Evolutionary conservation across 2,329 filamentous ascomycete genomes (phyloP).

Genomic region (Aspergillus pseudoterreus): DNA sequence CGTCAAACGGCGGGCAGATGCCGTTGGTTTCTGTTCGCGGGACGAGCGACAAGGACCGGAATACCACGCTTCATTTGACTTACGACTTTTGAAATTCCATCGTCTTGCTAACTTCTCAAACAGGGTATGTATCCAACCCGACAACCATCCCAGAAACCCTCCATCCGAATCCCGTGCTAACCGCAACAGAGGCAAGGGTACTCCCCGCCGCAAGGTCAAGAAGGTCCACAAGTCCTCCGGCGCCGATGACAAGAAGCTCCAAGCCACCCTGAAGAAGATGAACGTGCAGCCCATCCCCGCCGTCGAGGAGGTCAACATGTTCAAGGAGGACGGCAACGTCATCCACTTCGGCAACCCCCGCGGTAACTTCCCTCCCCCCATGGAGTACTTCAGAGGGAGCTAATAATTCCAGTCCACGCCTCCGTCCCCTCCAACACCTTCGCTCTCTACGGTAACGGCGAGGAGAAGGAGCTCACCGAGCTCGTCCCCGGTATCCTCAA

Average conservation of each 20-base stretch:
- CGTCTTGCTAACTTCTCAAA: too few species aligned
- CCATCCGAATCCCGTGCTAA: background rate
- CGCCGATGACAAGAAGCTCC: conserved; percentile 99
- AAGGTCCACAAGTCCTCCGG: conserved; percentile 89
- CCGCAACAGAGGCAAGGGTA: conserved; percentile 80
- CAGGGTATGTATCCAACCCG: background rate
- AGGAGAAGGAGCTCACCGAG: conserved; percentile 99
- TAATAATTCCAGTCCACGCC: conserved; percentile 70
- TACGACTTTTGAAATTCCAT: background rate
- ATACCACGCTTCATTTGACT: too few species aligned
- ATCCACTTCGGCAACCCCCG: conserved; percentile 98
- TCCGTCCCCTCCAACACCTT: conserved; percentile 98
- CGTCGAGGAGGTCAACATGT: conserved; percentile 99
- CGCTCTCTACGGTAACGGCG: conserved; percentile 96
- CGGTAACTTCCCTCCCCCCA: conserved; percentile 61
- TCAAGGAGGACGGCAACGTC: conserved; percentile 99
- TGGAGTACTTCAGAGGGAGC: background rate
- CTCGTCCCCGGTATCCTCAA: conserved; percentile 98
- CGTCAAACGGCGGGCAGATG: too few species aligned
- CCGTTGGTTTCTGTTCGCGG: too few species aligned
- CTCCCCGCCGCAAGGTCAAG: conserved; percentile 96
- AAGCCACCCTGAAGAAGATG: conserved; percentile 96
- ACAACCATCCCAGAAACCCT: background rate
- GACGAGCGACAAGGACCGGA: too few species aligned
- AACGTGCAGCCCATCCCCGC: conserved; percentile 99